Base-by-base conservation (phyloP, 169 alveolate genomes). In the Babesia ovis region DNA sequence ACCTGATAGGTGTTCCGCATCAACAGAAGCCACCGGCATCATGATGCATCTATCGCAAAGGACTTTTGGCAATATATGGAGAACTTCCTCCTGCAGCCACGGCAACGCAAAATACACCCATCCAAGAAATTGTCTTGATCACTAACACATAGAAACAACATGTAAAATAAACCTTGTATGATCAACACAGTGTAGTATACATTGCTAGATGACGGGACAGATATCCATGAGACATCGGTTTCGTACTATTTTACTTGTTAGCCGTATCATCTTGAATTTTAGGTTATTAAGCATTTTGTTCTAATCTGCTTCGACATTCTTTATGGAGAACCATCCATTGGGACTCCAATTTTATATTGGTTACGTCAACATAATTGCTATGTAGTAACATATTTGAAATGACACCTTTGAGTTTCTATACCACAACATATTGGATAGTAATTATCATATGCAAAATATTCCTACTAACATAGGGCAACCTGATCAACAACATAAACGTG, bases 1-100 rank as follows among this genome's bases (percentile, higher is more conserved):
- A 3, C 20, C 31, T n/a, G 4, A 3, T 50, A 77, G 86, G 80
- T 77, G 35, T 61, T 68, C 23, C 75, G 88, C 42, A 80, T 80
- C 6, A 80, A 72, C 54, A 50, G 88, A 8, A 59, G 74, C 9
- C 88, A 80, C 43, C 66, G 88, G 25, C 88, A 80, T 58, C 68
- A 80, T 20, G 88, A 80, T 23, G 88, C 88, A 23, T 69, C 84
- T 18, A 64, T 80, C 34, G 75, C 88, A 1, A 80, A 71, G 39
- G 88, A 80, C 34, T 80, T 80, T 45, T 80, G 88, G 88, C 70
- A 80, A n/a, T 80, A 80, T 39, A 50, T 80, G 35, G 88, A 80
- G 41, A 70, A 48, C 53, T 80, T 80, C 57, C 71, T 80, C 6
- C 70, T 80, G 46, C 84, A 71, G 35, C 84, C 88, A 25, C 56